phyloP scores from a whole-genome alignment of 148 eudicot species.

The Polygonum aviculare region DNA sequence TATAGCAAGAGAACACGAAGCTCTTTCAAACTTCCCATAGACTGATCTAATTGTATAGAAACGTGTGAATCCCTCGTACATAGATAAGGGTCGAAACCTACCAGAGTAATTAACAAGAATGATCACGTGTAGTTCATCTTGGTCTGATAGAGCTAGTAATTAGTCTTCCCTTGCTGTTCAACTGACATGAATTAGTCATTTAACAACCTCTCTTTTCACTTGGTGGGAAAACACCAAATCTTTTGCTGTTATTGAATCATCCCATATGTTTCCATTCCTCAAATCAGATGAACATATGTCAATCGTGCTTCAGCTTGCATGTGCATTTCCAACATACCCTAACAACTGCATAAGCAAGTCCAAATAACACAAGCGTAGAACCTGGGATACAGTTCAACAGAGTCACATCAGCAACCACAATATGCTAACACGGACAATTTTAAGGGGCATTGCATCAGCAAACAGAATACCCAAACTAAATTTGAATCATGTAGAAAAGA shows the following conservation, averaged over 20 bases:
- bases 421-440: background rate
- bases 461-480: background rate
- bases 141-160: background rate
- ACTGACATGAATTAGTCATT: background rate
- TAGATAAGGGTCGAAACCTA: background rate
- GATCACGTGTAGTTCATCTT: background rate
- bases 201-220: background rate
- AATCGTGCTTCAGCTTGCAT: constrained; percentile 6
- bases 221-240: background rate
- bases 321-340: constrained; percentile 4
- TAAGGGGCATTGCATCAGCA: background rate
- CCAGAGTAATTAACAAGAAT: background rate
- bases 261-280: background rate
- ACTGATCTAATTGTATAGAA: background rate
- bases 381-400: background rate
- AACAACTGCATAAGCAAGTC: background rate
- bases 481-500: background rate
- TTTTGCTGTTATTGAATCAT: background rate
- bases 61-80: background rate
- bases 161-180: background rate
- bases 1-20: background rate
- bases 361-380: background rate
- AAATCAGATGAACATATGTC: background rate
- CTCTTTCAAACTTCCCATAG: background rate
- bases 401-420: background rate